Base-by-base conservation (phyloP, 805 yeast genomes). In the Teunomyces gatunensis region DNA sequence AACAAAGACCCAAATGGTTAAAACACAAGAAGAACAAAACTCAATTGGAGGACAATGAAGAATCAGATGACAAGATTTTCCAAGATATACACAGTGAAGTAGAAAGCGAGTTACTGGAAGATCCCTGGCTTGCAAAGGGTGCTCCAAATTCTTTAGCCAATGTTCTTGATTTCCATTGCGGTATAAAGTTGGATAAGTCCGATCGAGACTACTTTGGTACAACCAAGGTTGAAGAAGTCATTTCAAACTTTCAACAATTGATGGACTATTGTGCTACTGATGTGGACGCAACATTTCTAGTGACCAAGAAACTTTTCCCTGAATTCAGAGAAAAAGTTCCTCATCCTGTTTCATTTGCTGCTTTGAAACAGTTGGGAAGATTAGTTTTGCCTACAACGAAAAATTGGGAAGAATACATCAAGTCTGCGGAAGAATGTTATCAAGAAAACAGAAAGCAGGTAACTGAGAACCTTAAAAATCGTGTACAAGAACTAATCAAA, bases 291-390 rank as follows among this genome's bases (percentile, higher is more conserved):
- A 94, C 99, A 0, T 85, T 77, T 56, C 69, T 69, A 49, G 89
- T 92, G 2, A 84, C 84, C 53, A 71, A 75, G 48, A 80, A 80
- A 49, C 79, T 90, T 0, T 80, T 83, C 28, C 97, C 96, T 1
- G 68, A 71, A 30, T 94, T 88, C 58, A 63, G 78, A 23, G 57
- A 71, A 28, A 77, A 81, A 44, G 82, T 91, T 39, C 96, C 99
- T 0, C 99, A 94, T 65, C 97, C 99, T 0, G 96, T 92, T 2
- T 87, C 96, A 12, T 86, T 91, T 69, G 91, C 94, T 0, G 97
- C 96, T 2, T 69, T 94, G 39, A 75, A 85, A 54, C 84, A 81
- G 47, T 71, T 94, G 58, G 83, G 90, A 7, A 76, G 85, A 17
- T 79, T 87, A 39, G 80, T 91, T 42, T 67, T 95, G 35, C 96